Base-by-base conservation (phyloP, 2,329 filamentous ascomycete species). In the Albifimbria verrucaria region DNA sequence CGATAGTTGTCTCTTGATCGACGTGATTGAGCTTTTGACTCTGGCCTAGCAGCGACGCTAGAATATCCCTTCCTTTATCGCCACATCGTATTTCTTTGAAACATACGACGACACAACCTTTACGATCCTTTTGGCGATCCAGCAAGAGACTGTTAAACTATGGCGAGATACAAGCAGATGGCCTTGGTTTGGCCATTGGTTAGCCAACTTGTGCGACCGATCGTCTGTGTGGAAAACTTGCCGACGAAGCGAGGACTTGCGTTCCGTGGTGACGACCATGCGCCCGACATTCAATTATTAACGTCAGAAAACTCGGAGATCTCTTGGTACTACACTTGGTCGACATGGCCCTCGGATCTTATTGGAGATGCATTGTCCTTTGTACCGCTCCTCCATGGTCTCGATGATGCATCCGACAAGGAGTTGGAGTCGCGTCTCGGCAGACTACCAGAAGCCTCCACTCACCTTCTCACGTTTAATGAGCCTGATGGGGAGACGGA, bases 271-370 rank as follows among this genome's bases (percentile, higher is more conserved):
- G 62, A 65, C n/a, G 53, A 61, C 3, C 59, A 65, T 12, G 43
- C 62, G 15, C 55, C 65, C 0, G 73, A 76, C 51, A 65, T 65
- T 41, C 53, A 63, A n/a, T 59, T 74, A 1, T 51, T 75, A 1
- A 52, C 68, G 1, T 74, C 72, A 0, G 60, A 65, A 17, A 61
- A 68, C 22, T 74, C 73, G 0, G 62, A 68, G 7, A 66, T 76
- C 12, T 58, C 64, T 0, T 76, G 73, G 73, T 76, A 76, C 56
- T 76, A 73, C 51, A 76, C 71, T 0, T 75, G 72, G 72, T 72
- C 72, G 0, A 64, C 67, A 1, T 63, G 64, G 53, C 62, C 66
- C 1, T 61, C 67, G 0, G 48, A 58, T 1, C 49, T 55, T 11
- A 57, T 69, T 2, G 58, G 61, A n/a, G 50, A 56, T 12, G 57